Evolutionary conservation across 1,284 basidiomycete species (phyloP).

Genomic region (Tremellales sp.): DNA sequence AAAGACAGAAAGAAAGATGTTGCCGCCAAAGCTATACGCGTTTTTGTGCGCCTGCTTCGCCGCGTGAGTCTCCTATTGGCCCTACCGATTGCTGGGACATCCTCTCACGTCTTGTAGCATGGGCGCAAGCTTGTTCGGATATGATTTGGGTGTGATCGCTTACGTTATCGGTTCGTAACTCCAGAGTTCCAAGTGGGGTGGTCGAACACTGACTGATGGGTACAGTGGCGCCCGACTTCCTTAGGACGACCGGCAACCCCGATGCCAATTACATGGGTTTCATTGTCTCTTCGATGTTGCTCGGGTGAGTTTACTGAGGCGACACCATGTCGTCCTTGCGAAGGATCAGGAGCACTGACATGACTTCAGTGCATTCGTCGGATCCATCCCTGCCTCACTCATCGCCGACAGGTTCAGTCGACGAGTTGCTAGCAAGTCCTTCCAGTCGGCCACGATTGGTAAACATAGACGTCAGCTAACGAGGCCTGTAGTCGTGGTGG

Average conservation of each 20-base stretch:
- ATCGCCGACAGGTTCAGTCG: slow-evolving; percentile 44
- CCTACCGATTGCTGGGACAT: not conserved
- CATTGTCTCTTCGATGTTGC: slow-evolving; percentile 48
- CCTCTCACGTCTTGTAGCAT: slow-evolving; percentile 17
- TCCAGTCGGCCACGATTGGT: not conserved
- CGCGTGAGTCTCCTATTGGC: slow-evolving; percentile 27
- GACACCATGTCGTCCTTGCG: not conserved
- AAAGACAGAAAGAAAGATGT: not conserved
- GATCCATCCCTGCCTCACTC: slow-evolving; percentile 42
- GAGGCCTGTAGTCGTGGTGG: slow-evolving; percentile 48
- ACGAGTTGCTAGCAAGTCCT: slow-evolving; percentile 32
- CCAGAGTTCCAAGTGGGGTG: too few relatives aligned
- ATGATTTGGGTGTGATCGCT: slow-evolving; percentile 51
- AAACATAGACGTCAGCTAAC: not conserved
- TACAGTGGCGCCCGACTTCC: slow-evolving; percentile 49
- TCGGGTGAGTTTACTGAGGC: slow-evolving; percentile 27
- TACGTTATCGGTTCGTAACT: slow-evolving; percentile 38
- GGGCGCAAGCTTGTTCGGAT: slow-evolving; percentile 43
- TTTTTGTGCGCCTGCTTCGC: slow-evolving; percentile 62
- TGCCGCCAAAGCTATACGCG: slow-evolving; percentile 49
- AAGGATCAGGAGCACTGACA: not conserved
- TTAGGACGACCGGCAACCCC: slow-evolving; percentile 17
- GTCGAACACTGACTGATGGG: not conserved
- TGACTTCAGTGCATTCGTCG: slow-evolving; percentile 30
- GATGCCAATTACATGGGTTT: slow-evolving; percentile 49